Evolutionary conservation across 768 basidiomycete species (phyloP), one percentile per base, ranked within the genome.

Genomic region (Boletus vermiculosoides): DNA sequence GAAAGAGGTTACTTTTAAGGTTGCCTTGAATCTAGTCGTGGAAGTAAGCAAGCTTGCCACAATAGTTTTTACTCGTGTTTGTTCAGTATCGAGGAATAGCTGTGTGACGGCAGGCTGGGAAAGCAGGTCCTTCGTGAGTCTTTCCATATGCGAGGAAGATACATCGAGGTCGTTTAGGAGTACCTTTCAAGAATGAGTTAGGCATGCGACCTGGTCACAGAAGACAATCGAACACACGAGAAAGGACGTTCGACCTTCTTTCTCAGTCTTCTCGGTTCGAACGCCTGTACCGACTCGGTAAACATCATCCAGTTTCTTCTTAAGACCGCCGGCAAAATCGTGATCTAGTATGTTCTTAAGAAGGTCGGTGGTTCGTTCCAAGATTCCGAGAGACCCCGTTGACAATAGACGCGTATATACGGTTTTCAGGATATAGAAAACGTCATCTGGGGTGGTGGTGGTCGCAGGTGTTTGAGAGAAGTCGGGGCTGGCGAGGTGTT

Each of bases 161-260:
- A 94, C 71, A 69, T 98, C 94, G n/a, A 99, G 78, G 71, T 99
- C 94, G 68, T 99, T 99, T 50, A 98, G 77, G 45, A 90, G 81
- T 36, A 87, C 87, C 96, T 98, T 66, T 22, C 13, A 22, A 12
- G 40, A 46, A 52, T 10, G 12, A 22, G 45, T 62, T 18, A 50
- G 55, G 30, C 23, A 44, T 30, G 39, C 3, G 28, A 12, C 6
- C 22, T 2, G 20, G 34, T 25, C 3, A 16, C 4, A 44, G 25
- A 53, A 52, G 54, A 30, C 20, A 22, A 42, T 31, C 4, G 18
- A 18, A 81, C 90, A 71, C 59, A 95, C 97, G 55, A 96, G 89
- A 68, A 94, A 98, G 2, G 86, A 78, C 39, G 79, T 72, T 42
- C 92, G 80, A 60, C 85, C 87, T 57, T 98, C 95, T 63, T 83